Evolutionary conservation across 345 rosid genomes (phyloP).

Genomic region (Eucalyptus rudis): DNA sequence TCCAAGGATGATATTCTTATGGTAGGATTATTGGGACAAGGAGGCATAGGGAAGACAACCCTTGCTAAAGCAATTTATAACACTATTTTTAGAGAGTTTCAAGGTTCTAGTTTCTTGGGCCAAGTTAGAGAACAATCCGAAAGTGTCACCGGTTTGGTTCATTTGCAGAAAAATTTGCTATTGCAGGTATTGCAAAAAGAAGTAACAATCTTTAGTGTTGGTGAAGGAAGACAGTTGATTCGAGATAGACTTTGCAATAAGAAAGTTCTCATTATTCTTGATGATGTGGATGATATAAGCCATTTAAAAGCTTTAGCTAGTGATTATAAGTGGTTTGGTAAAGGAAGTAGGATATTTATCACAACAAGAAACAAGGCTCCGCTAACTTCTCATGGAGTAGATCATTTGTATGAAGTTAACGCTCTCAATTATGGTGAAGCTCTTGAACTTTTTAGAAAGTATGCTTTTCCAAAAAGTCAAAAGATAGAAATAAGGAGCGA

Average conservation of each 20-base stretch:
- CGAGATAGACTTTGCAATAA: background rate
- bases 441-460: background rate
- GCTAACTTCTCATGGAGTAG: background rate
- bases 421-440: background rate
- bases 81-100: too few relatives aligned
- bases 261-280: conserved; percentile 1
- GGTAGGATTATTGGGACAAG: too few relatives aligned
- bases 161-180: too few relatives aligned
- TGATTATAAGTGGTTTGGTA: background rate
- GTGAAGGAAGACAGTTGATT: background rate
- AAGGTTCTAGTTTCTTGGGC: too few relatives aligned
- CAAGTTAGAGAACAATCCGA: too few relatives aligned
- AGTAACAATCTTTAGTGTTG: too few relatives aligned
- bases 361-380: background rate
- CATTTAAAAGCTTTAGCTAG: background rate
- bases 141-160: too few relatives aligned
- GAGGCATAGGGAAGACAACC: too few relatives aligned
- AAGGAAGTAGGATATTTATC: conserved; percentile 1
- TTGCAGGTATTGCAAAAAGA: too few relatives aligned
- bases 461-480: background rate
- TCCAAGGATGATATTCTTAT: too few relatives aligned
- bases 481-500: rapidly evolving
- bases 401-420: background rate
- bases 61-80: too few relatives aligned
- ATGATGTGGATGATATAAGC: background rate